Base-by-base conservation (phyloP, 768 basidiomycete species). In the Infundibulicybe gibba region DNA sequence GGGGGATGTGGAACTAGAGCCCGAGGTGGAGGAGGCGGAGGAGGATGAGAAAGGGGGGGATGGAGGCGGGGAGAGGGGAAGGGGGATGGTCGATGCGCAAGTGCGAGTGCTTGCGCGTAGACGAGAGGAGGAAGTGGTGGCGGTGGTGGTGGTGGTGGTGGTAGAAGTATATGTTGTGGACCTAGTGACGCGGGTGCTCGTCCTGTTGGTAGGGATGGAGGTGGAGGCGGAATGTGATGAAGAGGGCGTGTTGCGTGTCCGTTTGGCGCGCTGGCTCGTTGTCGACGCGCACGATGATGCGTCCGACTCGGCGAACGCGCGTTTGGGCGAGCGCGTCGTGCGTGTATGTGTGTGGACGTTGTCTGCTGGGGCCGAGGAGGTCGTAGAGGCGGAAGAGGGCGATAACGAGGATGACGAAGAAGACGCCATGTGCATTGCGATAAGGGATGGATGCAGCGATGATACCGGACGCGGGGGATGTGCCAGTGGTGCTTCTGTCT, bases 261-360 rank as follows among this genome's bases (percentile, higher is more conserved):
- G 51, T 25, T 52, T 52, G 13, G 45, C 52, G 37, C 43, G 20
- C 10, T 50, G 47, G 32, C 43, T 32, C 0, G 33, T 41, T 11
- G 45, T 21, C 41, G 49, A 48, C 2, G 43, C 38, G 19, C 52
- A 51, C 12, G 50, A 54, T 1, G 60, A 37, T n/a, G 49, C 56
- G 15, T 57, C 59, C 13, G 63, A 65, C 47, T 68, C 64, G 47
- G 67, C 67, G 47, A 69, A 67, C 1, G 67, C 60, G 15, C 69
- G 55, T 56, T 55, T 61, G 25, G 50, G 54, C 0, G 79, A 73
- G 25, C 80, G 77, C 56, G 83, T 81, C 17, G 40, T 8, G 17
- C 48, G 44, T 42, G 47, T 40, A 43, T 12, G 33, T 20, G 37
- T 15, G 38, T 30, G 44, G n/a, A n/a, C n/a, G n/a, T n/a, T n/a